Evolutionary conservation across 495 filamentous ascomycete genomes (phyloP).

Genomic region (Evansstolkia leycettana): DNA sequence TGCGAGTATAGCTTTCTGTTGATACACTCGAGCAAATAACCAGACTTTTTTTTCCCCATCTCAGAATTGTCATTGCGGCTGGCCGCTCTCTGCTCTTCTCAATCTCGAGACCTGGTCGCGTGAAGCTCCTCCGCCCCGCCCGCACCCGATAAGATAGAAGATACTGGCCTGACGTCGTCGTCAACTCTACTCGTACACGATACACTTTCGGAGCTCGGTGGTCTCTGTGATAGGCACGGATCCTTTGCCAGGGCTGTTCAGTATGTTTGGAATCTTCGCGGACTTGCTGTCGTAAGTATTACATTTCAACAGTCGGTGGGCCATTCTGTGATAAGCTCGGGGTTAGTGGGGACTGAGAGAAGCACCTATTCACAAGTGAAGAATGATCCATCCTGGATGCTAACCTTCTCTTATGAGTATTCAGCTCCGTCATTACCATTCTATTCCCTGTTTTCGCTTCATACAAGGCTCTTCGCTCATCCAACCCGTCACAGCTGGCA

Average conservation of each 20-base stretch:
- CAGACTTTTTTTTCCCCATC: no score
- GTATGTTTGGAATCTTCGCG: slow-evolving; percentile 74
- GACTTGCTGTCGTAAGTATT: slow-evolving; percentile 66
- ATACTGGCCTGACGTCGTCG: neutral
- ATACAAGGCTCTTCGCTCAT: slow-evolving; percentile 93
- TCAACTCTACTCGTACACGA: no score
- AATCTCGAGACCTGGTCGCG: neutral
- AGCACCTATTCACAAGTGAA: neutral
- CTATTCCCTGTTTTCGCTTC: slow-evolving; percentile 95
- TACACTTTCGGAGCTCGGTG: no score
- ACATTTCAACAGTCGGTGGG: neutral
- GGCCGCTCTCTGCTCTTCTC: neutral
- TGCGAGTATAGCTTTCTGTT: no score
- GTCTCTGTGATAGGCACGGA: neutral
- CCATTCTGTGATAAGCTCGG: neutral
- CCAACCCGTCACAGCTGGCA: slow-evolving; percentile 77
- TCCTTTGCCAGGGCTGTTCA: slow-evolving; percentile 1
- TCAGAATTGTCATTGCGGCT: no score
- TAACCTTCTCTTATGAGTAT: slow-evolving; percentile 6
- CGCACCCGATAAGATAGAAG: neutral
- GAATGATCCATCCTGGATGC: slow-evolving; percentile 29
- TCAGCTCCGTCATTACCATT: slow-evolving; percentile 69
- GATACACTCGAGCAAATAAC: no score
- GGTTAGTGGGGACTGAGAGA: no score
- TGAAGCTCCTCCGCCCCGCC: neutral